phyloP scores from a whole-genome alignment of 202 grass and related monocot genomes.

The Carex sylvatica region DNA sequence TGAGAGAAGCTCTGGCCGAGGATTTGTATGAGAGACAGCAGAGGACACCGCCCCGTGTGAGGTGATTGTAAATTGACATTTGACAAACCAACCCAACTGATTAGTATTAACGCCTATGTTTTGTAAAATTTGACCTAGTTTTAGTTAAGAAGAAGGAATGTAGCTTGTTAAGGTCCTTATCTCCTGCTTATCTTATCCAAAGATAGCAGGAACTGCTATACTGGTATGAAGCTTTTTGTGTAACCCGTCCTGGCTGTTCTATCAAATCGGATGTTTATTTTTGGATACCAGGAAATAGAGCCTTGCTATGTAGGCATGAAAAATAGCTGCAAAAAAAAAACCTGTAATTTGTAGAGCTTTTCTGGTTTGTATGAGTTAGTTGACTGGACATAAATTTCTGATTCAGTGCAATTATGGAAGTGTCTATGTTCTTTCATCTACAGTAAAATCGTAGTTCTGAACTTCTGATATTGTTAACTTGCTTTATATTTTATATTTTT shows the following conservation, averaged over 20 bases:
- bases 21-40: slow-evolving; percentile 36
- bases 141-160: not conserved
- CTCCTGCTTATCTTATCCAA: not conserved
- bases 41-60: not conserved
- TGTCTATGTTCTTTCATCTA: not conserved
- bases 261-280: not conserved
- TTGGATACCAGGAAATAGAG: not conserved
- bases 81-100: not conserved
- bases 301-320: not conserved
- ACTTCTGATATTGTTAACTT: not conserved
- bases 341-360: not conserved
- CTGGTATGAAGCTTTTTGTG: not conserved
- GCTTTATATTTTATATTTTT: not conserved
- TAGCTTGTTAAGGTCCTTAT: not conserved
- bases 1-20: slow-evolving; percentile 25
- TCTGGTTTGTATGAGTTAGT: not conserved
- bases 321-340: not conserved
- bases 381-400: not conserved
- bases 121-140: slow-evolving; percentile 2
- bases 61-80: not conserved
- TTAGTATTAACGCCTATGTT: not conserved
- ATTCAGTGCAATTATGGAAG: not conserved
- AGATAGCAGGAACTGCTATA: not conserved
- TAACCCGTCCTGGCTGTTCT: not conserved
- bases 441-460: not conserved